Base-by-base conservation (phyloP, 306 rosid species). In the Acacia crassicarpa region DNA sequence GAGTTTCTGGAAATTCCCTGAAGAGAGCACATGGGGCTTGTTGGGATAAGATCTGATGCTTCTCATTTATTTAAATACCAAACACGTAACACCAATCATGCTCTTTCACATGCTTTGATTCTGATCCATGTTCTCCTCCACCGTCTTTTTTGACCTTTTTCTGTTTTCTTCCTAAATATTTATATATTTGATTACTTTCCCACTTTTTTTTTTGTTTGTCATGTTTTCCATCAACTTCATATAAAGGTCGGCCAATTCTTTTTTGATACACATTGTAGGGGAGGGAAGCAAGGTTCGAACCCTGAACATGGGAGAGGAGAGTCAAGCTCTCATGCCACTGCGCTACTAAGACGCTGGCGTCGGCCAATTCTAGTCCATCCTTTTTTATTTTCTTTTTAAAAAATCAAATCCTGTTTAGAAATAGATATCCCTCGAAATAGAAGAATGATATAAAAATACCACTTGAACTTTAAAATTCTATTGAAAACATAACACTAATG, bases 21-120 rank as follows among this genome's bases (percentile, higher is more conserved):
- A 44, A 11, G 54, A 11, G 59, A 22, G 77, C 93, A 90, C 93
- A 88, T 87, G 92, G 87, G 17, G 9, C 59, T 76, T 75, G 85
- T 76, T 33, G 70, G 77, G 77, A 70, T 74, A 78, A 80, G 74
- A 85, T 83, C 81, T 32, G 32, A 38, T 53, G 38, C 46, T 69
- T 49, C 27, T 9, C 44, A 1, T 35, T 70, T 62, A 16, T 35
- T 27, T 4, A 0, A 69, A 20, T 41, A 43, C 41, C 67, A 35
- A 16, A 66, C 22, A 58, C 32, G 22, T 32, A 2, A 32, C 19
- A 8, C 43, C 35, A 56, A 15, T 72, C 40, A 72, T 49, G 9
- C 45, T 44, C n/a, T 3, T 9, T 9, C 77, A 51, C 65, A 74
- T 13, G 1, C 19, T 51, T 74, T 74, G 77, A 51, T 74, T 49